phyloP scores from a whole-genome alignment of 2,329 filamentous ascomycete species.

The Pestalotiopsis fici region DNA sequence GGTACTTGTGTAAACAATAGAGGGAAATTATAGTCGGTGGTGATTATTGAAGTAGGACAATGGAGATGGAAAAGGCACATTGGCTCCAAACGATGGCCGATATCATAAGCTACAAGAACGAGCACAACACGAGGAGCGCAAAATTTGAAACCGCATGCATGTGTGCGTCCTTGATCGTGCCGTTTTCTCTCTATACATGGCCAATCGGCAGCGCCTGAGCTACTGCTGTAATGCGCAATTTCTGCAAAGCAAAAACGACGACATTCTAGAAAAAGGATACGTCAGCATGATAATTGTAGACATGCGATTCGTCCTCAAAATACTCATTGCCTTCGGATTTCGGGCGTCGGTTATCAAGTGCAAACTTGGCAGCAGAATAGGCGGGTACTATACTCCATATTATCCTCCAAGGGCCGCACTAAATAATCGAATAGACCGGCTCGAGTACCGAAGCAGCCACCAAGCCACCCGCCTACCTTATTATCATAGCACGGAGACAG shows the following conservation, averaged over 20 bases:
- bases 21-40: neutral
- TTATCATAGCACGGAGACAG: too few species aligned
- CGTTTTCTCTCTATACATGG: too few species aligned
- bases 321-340: neutral
- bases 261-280: neutral
- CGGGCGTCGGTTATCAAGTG: neutral
- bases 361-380: neutral
- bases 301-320: neutral
- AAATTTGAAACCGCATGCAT: neutral
- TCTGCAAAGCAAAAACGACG: neutral
- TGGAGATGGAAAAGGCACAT: neutral
- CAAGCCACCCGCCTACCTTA: neutral
- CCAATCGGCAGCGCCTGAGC: too few species aligned
- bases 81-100: neutral
- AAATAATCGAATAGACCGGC: neutral
- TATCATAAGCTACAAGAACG: neutral
- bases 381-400: neutral
- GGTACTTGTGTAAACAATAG: neutral
- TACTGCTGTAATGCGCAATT: neutral
- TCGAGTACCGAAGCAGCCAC: neutral
- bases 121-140: neutral
- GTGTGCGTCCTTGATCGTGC: too few species aligned
- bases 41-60: neutral
- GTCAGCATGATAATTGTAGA: neutral
- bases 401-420: neutral